Evolutionary conservation across 495 filamentous ascomycete genomes (phyloP).

Genomic region (Penicillium paradoxum): DNA sequence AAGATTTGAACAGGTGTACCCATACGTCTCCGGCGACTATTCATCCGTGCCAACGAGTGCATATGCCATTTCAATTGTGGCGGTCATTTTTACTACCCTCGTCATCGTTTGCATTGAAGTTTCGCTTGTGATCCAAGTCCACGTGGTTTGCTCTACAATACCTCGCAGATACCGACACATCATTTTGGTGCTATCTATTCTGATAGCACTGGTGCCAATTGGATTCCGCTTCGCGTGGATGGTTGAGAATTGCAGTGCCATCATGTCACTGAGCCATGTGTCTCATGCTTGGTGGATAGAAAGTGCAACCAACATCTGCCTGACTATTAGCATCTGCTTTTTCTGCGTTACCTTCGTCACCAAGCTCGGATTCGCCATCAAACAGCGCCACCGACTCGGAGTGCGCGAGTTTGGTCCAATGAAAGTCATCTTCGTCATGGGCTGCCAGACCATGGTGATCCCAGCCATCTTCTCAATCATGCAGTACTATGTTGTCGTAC

Average conservation of each 20-base stretch:
- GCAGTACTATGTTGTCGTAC: constrained; percentile 51
- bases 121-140: constrained; percentile 70
- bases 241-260: constrained; percentile 51
- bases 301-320: constrained; percentile 47
- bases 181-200: constrained; percentile 45
- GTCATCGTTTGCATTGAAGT: constrained; percentile 56
- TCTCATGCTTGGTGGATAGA: constrained; percentile 42
- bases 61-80: constrained; percentile 48
- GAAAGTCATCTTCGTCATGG: constrained; percentile 69
- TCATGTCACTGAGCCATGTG: constrained; percentile 31
- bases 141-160: constrained; percentile 53
- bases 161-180: constrained; percentile 34
- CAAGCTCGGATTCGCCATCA: constrained; percentile 62
- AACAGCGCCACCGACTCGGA: constrained; percentile 51
- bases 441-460: constrained; percentile 71
- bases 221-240: constrained; percentile 55
- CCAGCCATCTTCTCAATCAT: constrained; percentile 74
- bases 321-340: constrained; percentile 65
- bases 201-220: constrained; percentile 52
- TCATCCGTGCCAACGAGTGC: constrained; percentile 43
- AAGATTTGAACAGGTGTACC: constrained; percentile 54
- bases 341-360: constrained; percentile 68
- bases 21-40: constrained; percentile 53
- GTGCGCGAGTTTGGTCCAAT: constrained; percentile 59
- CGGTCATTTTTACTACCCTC: constrained; percentile 50